Conservation (phyloP, 192 early-diverging fungal species). For the Gryganskiella cystojenkinii region DNA sequence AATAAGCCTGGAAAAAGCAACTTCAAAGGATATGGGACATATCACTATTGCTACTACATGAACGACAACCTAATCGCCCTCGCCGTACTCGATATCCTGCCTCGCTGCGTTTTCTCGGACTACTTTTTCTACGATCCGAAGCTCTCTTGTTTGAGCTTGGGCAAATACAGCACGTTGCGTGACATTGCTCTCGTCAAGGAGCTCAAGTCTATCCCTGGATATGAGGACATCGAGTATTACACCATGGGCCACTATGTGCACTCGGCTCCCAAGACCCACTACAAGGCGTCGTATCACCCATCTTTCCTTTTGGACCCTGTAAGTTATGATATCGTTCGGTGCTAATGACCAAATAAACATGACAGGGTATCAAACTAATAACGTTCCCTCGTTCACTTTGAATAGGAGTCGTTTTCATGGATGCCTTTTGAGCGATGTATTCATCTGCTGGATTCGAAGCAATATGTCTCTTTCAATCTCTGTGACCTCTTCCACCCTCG, state of each 20-base stretch:
- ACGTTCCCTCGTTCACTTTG: neutral
- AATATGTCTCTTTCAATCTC: slow-evolving; percentile 59
- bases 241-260: slow-evolving; percentile 93
- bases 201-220: slow-evolving; percentile 55
- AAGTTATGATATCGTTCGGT: slow-evolving; percentile 32
- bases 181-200: slow-evolving; percentile 79
- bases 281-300: slow-evolving; percentile 90
- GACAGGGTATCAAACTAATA: slow-evolving; percentile 13
- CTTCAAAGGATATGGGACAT: slow-evolving; percentile 74
- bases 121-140: slow-evolving; percentile 96
- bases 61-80: slow-evolving; percentile 85
- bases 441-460: slow-evolving; percentile 62
- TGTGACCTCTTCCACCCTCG: slow-evolving; percentile 35
- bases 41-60: slow-evolving; percentile 93
- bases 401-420: slow-evolving; percentile 60
- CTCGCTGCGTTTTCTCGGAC: slow-evolving; percentile 86
- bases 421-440: slow-evolving; percentile 60
- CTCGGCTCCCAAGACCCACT: slow-evolving; percentile 89
- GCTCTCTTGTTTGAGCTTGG: slow-evolving; percentile 76
- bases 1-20: neutral
- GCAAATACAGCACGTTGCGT: slow-evolving; percentile 85
- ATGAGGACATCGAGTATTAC: slow-evolving; percentile 83
- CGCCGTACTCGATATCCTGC: slow-evolving; percentile 92
- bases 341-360: slow-evolving; percentile 1
- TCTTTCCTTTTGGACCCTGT: slow-evolving; percentile 84